Evolutionary conservation across 1,284 basidiomycete genomes (phyloP).

Genomic region (Rhodotorula sp.): DNA sequence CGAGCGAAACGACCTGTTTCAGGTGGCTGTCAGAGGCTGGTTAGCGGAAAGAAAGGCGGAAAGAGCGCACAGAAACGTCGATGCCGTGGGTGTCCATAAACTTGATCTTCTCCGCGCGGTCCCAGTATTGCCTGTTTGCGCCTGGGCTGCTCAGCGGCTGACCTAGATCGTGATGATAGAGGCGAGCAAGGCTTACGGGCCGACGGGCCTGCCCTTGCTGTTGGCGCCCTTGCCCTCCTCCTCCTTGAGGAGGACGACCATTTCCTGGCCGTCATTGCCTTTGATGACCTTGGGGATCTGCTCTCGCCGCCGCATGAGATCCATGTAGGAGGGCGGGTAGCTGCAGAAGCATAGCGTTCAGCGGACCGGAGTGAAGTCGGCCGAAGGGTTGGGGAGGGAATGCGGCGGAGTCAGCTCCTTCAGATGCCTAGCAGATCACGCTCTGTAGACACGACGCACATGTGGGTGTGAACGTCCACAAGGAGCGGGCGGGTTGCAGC

Average conservation of each 20-base stretch:
- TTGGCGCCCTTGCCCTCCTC: constrained; percentile 59
- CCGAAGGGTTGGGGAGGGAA: neutral
- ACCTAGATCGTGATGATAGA: too few species aligned
- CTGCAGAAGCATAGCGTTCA: neutral
- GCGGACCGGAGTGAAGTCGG: neutral
- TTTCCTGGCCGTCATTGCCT: constrained; percentile 60
- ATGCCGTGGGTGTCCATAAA: constrained; percentile 78
- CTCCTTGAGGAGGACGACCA: constrained; percentile 70
- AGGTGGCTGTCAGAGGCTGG: neutral
- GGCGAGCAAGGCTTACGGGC: too few species aligned
- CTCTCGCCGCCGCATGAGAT: constrained; percentile 28
- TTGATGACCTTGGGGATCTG: constrained; percentile 64
- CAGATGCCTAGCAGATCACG: too few species aligned
- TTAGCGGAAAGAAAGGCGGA: neutral
- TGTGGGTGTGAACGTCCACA: constrained; percentile 78
- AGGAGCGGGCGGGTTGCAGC: constrained; percentile 49
- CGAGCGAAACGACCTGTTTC: constrained; percentile 56
- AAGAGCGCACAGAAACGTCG: constrained; percentile 50
- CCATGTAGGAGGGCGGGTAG: constrained; percentile 26
- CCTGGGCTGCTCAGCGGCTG: constrained; percentile 16
- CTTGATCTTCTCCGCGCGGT: constrained; percentile 68
- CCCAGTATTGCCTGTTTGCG: constrained; percentile 65
- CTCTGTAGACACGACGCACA: constrained; percentile 62
- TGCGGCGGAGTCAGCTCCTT: constrained; percentile 15
- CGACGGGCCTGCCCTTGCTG: constrained; percentile 62